Base-by-base conservation (phyloP, 1,284 basidiomycete genomes). In the Apiotrichum mycotoxinovorans region DNA sequence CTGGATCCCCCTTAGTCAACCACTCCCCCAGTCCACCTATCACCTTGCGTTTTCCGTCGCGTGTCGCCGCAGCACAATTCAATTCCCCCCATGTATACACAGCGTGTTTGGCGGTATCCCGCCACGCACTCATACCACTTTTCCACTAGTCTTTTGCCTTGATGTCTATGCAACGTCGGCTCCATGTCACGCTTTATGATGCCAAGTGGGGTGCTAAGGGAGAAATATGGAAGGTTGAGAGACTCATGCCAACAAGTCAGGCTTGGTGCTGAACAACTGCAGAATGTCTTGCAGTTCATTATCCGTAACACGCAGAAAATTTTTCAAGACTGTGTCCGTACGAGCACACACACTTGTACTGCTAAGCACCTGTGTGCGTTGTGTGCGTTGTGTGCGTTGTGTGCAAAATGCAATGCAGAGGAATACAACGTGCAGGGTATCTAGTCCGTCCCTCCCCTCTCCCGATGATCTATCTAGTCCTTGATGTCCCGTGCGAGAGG, bases 161-260 rank as follows among this genome's bases (percentile, higher is more conserved):
- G 40, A 41, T 41, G 40, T 41, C 40, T 41, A 41, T 41, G 40
- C 40, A 41, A 41, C 40, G 40, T 41, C 40, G 40, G 40, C 40
- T 38, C 37, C 37, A 17, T 18, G 37, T 38, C 37, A 38, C 37
- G 37, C 37, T 38, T 38, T 18, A 38, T 18, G 37, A 38, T 38
- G 8, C 12, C 18, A n/a, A 14, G 8, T 38, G 8, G 8, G 37
- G 37, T 38, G 11, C 37, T 38, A 18, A n/a, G 8, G 15, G 37
- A 17, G 18, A 18, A n/a, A n/a, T n/a, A n/a, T n/a, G 15, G 37
- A 38, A 8, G 3, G 37, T 10, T 37, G 30, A 30, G 30, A 12
- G 30, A 7, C 12, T 30, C 30, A 12, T 5, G 30, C 7, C 7
- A 30, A 30, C 7, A 30, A 5, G 30, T 30, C 30, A 12, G 30